Evolutionary conservation across 495 filamentous ascomycete species (phyloP), one percentile per base, ranked within the genome.

Genomic region (Hypomontagnella submonticulosa): DNA sequence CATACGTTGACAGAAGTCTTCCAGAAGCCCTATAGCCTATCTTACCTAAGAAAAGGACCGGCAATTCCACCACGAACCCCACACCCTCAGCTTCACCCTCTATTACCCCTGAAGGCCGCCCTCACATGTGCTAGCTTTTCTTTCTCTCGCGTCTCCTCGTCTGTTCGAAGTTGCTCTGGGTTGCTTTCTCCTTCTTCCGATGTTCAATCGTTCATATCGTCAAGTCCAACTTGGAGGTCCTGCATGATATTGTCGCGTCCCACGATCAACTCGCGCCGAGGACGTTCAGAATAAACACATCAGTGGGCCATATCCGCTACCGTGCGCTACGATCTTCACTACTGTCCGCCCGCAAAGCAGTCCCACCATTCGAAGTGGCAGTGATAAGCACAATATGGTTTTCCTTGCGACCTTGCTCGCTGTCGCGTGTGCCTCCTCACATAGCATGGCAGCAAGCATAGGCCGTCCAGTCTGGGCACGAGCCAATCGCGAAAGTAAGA

Each of bases 401-500:
- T 54, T 23, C 40, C 41, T 36, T 34, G 37, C 41, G 16, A 43
- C 4, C 46, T 13, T 66, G 6, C 49, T 66, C 20, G 34, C 37
- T 16, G 15, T 59, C 34, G 42, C 48, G 16, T 66, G 16, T 38
- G 55, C 55, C 43, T 56, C 50, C 10, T 54, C 62, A 15, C 23
- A 3, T 16, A 34, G 32, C 34, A 54, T 43, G 23, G 62, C 55
- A 8, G 10, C 20, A 34, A 55, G 42, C 27, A 48, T n/a, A 46
- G 19, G 33, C 20, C 13, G 13, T 55, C 50, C 4, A 30, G 16
- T 52, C 47, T 41, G 46, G 48, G 15, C 40, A 23, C 61, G 61
- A n/a, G 49, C 1, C 32, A 23, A 59, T n/a, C 12, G 23, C 12
- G 62, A 66, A 66, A 66, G 62, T 66, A 66, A 59, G 62, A 53